Evolutionary conservation across 2,329 filamentous ascomycete genomes (phyloP), one percentile per base, ranked within the genome.

Genomic region (Gnomoniopsis smithogilvyi): DNA sequence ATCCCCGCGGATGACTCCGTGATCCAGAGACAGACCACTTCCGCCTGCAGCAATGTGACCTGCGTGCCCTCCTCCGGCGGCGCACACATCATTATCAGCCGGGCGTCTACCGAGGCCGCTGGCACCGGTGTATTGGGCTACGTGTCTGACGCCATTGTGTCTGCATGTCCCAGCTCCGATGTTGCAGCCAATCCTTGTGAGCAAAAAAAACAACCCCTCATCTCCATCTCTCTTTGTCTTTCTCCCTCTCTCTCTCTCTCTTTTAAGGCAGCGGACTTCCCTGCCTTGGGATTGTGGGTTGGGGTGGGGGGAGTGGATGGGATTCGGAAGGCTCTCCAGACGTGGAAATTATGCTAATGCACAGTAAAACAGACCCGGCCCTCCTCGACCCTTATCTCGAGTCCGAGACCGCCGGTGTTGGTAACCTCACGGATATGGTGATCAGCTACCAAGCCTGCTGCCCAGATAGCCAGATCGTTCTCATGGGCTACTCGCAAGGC

Each of bases 41-140:
- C 41, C 12, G 48, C 30, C 51, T 61, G 59, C 38, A 54, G 30
- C 55, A 49, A 38, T 47, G 41, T 58, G 10, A 54, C 51, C 47
- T 61, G 55, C 38, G 26, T 43, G 2, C 51, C 55, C 6, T 33
- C 59, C 38, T 19, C 49, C 6, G 58, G 33, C 14, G 55, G 51
- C 38, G 59, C 54, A 6, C 63, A 74, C 63, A 73, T 75, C 60
- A 72, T 75, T 51, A 70, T 73, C 6, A 71, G 70, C 0, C 68
- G 73, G 10, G 73, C 69, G 14, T 69, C 66, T 34, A 70, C 68
- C 19, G 71, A 73, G 64, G n/a, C 50, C 11, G 64, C 66, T 2
- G 72, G 72, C 3, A 66, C 72, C 45, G 73, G 72, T n/a, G 64
- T 69, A 7, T 67, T 70, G 21, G 69, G 67, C 8, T 43, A 60